Evolutionary conservation across 1,284 basidiomycete species (phyloP), one percentile per base, ranked within the genome.

Genomic region (Rhodotorula sp.): DNA sequence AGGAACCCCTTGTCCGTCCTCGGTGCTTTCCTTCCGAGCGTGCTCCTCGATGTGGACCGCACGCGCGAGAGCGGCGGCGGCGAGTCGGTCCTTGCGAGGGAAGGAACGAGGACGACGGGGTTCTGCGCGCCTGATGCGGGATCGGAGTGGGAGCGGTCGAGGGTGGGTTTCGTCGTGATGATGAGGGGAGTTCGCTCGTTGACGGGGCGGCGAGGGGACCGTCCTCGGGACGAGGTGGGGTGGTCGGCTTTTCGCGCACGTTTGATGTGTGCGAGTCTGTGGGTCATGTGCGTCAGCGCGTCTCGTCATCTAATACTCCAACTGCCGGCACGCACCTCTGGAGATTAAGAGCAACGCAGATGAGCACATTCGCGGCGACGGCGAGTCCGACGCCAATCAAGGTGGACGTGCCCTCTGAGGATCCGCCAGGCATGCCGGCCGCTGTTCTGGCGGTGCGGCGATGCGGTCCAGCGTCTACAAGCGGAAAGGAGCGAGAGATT

Each of bases 311-410:
- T n/a, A n/a, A n/a, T n/a, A n/a, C n/a, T n/a, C n/a, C n/a, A n/a
- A n/a, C n/a, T n/a, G n/a, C n/a, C n/a, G n/a, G 54, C 12, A 39
- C 57, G 10, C 27, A 61, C 66, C 70, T 55, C n/a, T 72, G 66
- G 0, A 60, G 36, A 64, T 82, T 80, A 79, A 97, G 85, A 5
- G 94, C 94, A 2, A 96, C 85, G 21, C 90, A 91, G 76, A 97
- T 95, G 73, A 97, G 87, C 10, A 95, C 81, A 80, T 97, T 97
- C 59, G 94, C 94, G 2, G 86, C 85, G 64, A 96, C 87, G 8
- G 94, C 90, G 63, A 95, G 88, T 21, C 86, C 85, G 56, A 97
- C 94, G 46, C 94, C 94, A 71, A 92, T 89, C 77, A 88, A 83
- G 5, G 89, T 68, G 8, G 66, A 57, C 4, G 70, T 67, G 4